A percentile compares a stretch with the other conserved stretches of the same genome.
phyloP scores from a whole-genome alignment of 2,329 filamentous ascomycete genomes.

The Calonectria fujianensis region DNA sequence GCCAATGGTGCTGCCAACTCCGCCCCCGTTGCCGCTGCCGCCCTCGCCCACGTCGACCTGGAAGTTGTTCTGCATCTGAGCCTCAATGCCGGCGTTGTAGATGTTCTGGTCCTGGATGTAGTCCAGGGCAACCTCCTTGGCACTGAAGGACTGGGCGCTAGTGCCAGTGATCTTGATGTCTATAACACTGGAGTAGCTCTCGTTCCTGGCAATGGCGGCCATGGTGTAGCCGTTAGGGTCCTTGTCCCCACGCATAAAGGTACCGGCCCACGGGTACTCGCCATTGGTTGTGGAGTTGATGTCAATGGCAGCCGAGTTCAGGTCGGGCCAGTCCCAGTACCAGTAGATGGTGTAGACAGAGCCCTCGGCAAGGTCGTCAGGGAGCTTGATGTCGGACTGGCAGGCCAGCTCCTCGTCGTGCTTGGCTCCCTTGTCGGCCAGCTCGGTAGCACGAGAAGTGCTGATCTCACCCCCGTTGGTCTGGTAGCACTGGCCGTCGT shows the following conservation, averaged over 20 bases:
- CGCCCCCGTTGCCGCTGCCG: conserved; percentile 44
- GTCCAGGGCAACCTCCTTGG: conserved; percentile 50
- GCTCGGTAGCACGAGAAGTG: conserved; percentile 73
- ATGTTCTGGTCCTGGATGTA: conserved; percentile 64
- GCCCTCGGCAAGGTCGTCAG: conserved; percentile 76
- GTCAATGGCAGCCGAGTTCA: conserved; percentile 66
- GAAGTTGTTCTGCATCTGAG: conserved; percentile 68
- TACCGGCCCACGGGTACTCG: conserved; percentile 65
- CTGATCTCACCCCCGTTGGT: conserved; percentile 78
- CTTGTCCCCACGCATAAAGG: conserved; percentile 62
- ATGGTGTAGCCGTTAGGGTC: conserved; percentile 61
- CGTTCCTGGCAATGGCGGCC: conserved; percentile 60
- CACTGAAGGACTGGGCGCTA: conserved; percentile 49
- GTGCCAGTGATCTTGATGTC: conserved; percentile 62
- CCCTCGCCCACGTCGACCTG: conserved; percentile 62
- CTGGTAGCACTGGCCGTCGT: conserved; percentile 94
- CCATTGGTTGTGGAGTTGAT: conserved; percentile 62
- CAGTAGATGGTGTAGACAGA: conserved; percentile 90
- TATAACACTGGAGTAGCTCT: conserved; percentile 65
- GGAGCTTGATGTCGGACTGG: conserved; percentile 87
- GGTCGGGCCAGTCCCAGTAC: conserved; percentile 95
- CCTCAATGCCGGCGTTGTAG: conserved; percentile 65
- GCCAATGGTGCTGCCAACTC: conserved; percentile 44
- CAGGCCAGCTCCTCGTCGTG: conserved; percentile 81
- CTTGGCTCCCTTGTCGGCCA: conserved; percentile 71